phyloP scores from a whole-genome alignment of 306 rosid species.

The Canavalia ensiformis region DNA sequence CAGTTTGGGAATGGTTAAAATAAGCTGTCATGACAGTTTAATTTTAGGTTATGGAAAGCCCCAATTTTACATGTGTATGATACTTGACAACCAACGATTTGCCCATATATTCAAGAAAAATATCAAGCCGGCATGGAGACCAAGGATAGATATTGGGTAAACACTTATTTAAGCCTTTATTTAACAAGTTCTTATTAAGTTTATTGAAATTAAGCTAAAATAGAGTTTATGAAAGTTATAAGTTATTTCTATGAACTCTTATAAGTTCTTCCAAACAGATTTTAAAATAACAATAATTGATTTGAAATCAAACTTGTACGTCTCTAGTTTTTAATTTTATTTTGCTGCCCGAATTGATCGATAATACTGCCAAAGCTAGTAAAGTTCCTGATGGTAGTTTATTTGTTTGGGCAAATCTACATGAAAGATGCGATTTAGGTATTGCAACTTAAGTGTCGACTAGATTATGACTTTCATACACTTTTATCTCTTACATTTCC shows the following conservation, averaged over 20 bases:
- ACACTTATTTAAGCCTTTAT: no score
- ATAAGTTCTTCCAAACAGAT: not conserved
- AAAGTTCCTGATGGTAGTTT: not conserved
- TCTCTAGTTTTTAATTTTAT: not conserved
- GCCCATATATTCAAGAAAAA: not conserved
- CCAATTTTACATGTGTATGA: not conserved
- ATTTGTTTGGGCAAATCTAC: not conserved
- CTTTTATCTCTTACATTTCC: no score
- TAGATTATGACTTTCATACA: no score
- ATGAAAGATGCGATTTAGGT: no score
- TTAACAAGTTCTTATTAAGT: no score
- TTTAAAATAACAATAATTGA: not conserved
- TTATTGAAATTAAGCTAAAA: no score
- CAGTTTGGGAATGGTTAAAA: not conserved
- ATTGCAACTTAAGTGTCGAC: no score
- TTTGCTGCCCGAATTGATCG: slow-evolving; percentile 1
- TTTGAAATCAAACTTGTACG: not conserved
- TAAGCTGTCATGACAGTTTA: not conserved
- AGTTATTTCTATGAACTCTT: no score
- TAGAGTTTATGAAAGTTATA: no score
- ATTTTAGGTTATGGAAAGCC: slow-evolving; percentile 5
- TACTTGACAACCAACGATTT: not conserved
- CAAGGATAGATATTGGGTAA: no score
- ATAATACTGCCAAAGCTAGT: not conserved
- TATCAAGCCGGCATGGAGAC: not conserved